phyloP scores from a whole-genome alignment of 805 yeast genomes.

The Helenozyma baotianmanensis region DNA sequence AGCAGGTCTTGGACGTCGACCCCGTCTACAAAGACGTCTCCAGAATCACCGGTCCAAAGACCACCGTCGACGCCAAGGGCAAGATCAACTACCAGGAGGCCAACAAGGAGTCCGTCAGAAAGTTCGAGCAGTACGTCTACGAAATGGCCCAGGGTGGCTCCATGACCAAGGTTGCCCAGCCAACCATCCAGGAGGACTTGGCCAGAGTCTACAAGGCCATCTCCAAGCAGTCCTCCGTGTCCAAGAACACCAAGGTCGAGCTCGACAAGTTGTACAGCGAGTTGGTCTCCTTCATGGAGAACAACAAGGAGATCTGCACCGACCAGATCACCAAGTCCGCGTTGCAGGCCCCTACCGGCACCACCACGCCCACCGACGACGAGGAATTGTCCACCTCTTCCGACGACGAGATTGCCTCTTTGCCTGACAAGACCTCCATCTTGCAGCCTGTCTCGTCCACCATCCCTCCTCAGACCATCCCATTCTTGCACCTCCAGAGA shows the following conservation, averaged over 20 bases:
- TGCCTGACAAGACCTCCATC: constrained; percentile 66
- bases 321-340: constrained; percentile 55
- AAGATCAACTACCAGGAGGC: constrained; percentile 79
- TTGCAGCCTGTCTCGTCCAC: constrained; percentile 69
- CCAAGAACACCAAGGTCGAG: constrained; percentile 58
- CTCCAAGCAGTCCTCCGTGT: constrained; percentile 64
- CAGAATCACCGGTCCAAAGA: constrained; percentile 92
- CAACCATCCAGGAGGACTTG: constrained; percentile 81
- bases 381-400: constrained; percentile 28
- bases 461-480: constrained; percentile 80
- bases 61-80: constrained; percentile 84
- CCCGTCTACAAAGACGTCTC: constrained; percentile 96
- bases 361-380: constrained; percentile 37
- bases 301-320: constrained; percentile 67
- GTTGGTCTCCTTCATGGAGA: constrained; percentile 62
- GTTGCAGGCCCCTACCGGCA: constrained; percentile 40
- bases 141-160: constrained; percentile 96
- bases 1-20: constrained; percentile 68
- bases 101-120: constrained; percentile 86
- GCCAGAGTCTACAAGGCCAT: constrained; percentile 78
- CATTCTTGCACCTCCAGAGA: constrained; percentile 89
- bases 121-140: constrained; percentile 89
- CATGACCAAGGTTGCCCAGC: constrained; percentile 62
- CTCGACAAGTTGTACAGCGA: constrained; percentile 69
- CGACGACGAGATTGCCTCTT: constrained; percentile 82